A percentile compares a stretch with the other conserved stretches of the same genome.
These are phyloP conservation scores for Podospora fimiseda DNA, from an alignment of 495 filamentous ascomycete species.

Conservation along the genomic window DNA sequence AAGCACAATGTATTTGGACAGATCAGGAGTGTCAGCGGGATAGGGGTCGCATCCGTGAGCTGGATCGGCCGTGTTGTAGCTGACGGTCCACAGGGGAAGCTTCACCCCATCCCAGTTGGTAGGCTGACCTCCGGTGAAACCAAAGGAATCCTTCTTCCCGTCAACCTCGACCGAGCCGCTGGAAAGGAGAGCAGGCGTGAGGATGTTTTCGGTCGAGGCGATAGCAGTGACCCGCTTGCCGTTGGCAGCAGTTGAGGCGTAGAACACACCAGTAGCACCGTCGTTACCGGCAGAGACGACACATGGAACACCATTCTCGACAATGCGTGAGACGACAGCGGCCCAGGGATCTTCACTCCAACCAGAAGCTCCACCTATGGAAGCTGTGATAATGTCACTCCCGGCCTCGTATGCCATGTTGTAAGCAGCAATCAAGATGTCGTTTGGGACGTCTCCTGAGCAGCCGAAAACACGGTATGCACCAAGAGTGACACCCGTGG, in stretches of 20 bases:
- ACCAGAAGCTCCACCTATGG: conserved; percentile 49
- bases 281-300: conserved; percentile 52
- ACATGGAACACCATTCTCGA: conserved; percentile 49
- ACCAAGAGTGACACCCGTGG: conserved; percentile 48
- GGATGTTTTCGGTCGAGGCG: conserved; percentile 47
- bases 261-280: conserved; percentile 46
- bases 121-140: conserved; percentile 36
- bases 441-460: conserved; percentile 39
- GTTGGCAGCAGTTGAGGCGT: conserved; percentile 47
- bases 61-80: conserved; percentile 40
- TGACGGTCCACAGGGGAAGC: conserved; percentile 45
- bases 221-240: conserved; percentile 46
- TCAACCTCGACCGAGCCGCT: conserved; percentile 30
- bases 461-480: conserved; percentile 53
- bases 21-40: conserved; percentile 41
- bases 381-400: conserved; percentile 54
- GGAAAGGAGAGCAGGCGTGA: conserved; percentile 35
- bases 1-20: conserved; percentile 47
- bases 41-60: conserved; percentile 41
- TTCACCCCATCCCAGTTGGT: conserved; percentile 33
- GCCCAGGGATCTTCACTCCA: conserved; percentile 54
- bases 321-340: conserved; percentile 47
- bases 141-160: conserved; percentile 24
- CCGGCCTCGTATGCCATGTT: conserved; percentile 51
- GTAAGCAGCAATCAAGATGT: conserved; percentile 51